Evolutionary conservation across 352 stramenopile species (phyloP).

Genomic region (Globisporangium megalacanthum): DNA sequence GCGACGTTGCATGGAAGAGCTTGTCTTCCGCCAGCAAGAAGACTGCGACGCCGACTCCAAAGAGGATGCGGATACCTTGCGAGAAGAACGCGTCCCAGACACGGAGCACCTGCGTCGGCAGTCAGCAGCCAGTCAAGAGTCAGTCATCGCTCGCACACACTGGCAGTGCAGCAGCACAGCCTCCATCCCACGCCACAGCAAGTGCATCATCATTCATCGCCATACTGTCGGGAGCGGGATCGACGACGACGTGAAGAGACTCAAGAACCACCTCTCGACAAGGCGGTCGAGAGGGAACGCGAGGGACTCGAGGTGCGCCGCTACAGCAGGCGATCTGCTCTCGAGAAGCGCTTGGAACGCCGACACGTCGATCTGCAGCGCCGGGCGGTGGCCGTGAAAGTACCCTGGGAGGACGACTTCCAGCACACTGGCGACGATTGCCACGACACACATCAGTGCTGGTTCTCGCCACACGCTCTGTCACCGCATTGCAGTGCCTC

Average conservation of each 20-base stretch:
- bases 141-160: background rate
- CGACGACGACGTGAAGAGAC: constrained; percentile 58
- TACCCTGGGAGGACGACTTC: constrained; percentile 67
- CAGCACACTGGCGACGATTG: constrained; percentile 11
- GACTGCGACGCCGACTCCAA: constrained; percentile 61
- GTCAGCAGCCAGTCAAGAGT: background rate
- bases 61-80: constrained; percentile 62
- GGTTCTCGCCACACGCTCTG: background rate
- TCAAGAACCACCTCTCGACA: constrained; percentile 73
- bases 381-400: constrained; percentile 69
- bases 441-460: background rate
- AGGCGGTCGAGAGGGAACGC: constrained; percentile 47
- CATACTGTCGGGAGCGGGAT: constrained; percentile 64
- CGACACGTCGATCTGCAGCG: constrained; percentile 62
- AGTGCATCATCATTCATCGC: constrained; percentile 1
- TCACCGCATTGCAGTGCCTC: background rate
- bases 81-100: constrained; percentile 81
- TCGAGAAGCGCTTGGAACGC: constrained; percentile 50
- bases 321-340: constrained; percentile 44
- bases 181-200: background rate
- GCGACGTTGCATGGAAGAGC: constrained; percentile 54
- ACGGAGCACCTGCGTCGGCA: constrained; percentile 36
- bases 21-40: constrained; percentile 63
- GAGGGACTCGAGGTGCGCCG: constrained; percentile 42
- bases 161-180: background rate